Conservation (phyloP, 345 rosid species). For the Pugionium cornutum region DNA sequence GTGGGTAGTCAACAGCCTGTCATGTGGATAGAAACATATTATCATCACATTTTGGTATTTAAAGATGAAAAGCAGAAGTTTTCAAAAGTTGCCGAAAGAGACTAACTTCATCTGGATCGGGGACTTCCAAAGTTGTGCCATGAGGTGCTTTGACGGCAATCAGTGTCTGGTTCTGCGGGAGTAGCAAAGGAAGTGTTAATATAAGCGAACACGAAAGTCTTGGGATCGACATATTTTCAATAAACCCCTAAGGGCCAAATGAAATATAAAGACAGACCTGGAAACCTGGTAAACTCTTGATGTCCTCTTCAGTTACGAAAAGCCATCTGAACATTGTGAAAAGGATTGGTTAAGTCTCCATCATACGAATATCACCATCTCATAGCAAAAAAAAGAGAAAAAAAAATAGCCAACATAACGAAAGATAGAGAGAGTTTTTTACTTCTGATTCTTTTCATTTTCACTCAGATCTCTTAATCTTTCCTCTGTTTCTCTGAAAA, state of each 20-base stretch:
- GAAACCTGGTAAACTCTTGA: constrained; percentile 75
- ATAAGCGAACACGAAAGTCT: constrained; percentile 23
- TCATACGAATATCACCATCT: constrained; percentile 25
- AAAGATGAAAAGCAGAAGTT: constrained; percentile 25
- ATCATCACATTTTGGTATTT: constrained; percentile 29
- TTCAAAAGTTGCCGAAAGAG: constrained; percentile 12
- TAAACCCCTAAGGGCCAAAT: constrained; percentile 13
- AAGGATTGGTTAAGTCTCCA: constrained; percentile 30
- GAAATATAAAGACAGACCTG: constrained; percentile 48
- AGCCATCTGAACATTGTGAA: constrained; percentile 69
- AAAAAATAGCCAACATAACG: not conserved
- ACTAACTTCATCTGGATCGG: constrained; percentile 92
- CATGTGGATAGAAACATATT: constrained; percentile 29
- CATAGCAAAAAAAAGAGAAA: not conserved
- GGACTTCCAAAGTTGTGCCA: constrained; percentile 96
- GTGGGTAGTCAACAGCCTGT: constrained; percentile 75
- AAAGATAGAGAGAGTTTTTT: constrained; percentile 32
- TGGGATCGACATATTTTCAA: constrained; percentile 16
- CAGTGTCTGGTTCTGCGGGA: constrained; percentile 81
- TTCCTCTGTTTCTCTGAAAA: constrained; percentile 83
- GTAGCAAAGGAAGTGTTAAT: constrained; percentile 21
- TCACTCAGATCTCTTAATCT: constrained; percentile 73
- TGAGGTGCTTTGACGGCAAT: constrained; percentile 98
- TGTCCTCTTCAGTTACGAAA: constrained; percentile 88
- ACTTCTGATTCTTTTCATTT: constrained; percentile 79